phyloP scores from a whole-genome alignment of 257 asterid genomes.

The Mitragyna speciosa region DNA sequence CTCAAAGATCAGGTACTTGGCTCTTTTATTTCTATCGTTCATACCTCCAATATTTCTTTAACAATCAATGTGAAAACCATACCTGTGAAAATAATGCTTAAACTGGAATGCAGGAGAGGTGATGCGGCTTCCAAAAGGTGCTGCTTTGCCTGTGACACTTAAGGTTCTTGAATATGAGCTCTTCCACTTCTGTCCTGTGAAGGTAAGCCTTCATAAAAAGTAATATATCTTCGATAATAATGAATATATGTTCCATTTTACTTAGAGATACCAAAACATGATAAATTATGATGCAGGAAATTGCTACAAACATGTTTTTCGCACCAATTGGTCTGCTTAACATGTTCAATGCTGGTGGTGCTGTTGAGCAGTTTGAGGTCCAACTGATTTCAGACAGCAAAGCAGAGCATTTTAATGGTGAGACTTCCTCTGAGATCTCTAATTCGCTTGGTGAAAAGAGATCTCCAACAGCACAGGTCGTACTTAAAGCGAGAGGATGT shows the following conservation, averaged over 20 bases:
- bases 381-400: constrained; percentile 27
- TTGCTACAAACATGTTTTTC: constrained; percentile 43
- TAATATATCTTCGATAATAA: too few species aligned
- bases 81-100: constrained; percentile 3
- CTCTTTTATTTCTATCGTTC: background rate
- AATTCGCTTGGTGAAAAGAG: constrained; percentile 24
- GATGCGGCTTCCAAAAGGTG: constrained; percentile 60
- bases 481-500: constrained; percentile 69
- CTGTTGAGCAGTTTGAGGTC: constrained; percentile 62
- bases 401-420: constrained; percentile 27
- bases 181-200: constrained; percentile 82
- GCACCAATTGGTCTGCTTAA: constrained; percentile 89
- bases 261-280: background rate
- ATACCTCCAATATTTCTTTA: background rate
- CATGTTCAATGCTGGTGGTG: constrained; percentile 90
- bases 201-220: constrained; percentile 43
- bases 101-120: constrained; percentile 42
- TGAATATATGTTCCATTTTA: background rate
- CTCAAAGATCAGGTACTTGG: constrained; percentile 51
- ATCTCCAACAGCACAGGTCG: constrained; percentile 43
- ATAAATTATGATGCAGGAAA: constrained; percentile 42
- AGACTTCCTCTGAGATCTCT: constrained; percentile 18
- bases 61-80: background rate
- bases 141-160: constrained; percentile 81
- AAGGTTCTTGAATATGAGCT: constrained; percentile 83